A percentile compares a stretch with the other conserved stretches of the same genome.
Evolutionary conservation across 2,329 filamentous ascomycete genomes (phyloP).

Genomic region (Colletotrichum euphorbiae): DNA sequence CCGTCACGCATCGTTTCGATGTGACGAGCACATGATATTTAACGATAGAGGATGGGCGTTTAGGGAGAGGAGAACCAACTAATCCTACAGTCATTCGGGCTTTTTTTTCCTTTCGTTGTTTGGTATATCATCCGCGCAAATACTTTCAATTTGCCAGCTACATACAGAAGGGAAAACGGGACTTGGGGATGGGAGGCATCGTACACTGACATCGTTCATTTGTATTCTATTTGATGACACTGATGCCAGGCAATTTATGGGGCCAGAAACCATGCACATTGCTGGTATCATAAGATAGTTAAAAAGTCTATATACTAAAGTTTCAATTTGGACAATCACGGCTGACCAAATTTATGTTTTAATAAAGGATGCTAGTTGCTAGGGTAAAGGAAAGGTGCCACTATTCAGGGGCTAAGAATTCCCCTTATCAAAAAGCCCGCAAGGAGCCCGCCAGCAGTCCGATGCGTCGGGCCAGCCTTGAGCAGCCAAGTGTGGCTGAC

Average conservation of each 20-base stretch:
- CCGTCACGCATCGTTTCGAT: slow-evolving; percentile 56
- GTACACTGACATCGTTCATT: slow-evolving; percentile 12
- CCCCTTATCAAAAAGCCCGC: slow-evolving; percentile 13
- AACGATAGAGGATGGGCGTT: slow-evolving; percentile 36
- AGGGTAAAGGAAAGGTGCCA: slow-evolving; percentile 23
- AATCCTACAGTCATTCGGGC: slow-evolving; percentile 38
- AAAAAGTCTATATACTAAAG: background rate
- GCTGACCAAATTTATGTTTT: background rate
- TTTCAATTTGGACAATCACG: background rate
- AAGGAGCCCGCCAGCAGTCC: slow-evolving; percentile 5
- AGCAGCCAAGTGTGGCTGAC: slow-evolving; percentile 14
- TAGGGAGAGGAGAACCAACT: slow-evolving; percentile 20
- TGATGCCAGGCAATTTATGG: slow-evolving; percentile 23
- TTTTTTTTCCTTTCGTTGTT: slow-evolving; percentile 10
- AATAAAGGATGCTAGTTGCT: slow-evolving; percentile 23
- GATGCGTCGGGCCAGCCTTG: slow-evolving; percentile 37
- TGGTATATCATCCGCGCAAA: slow-evolving; percentile 23
- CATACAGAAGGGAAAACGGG: slow-evolving; percentile 31
- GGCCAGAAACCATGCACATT: slow-evolving; percentile 11
- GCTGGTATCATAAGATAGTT: slow-evolving; percentile 9
- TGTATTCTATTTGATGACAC: slow-evolving; percentile 29
- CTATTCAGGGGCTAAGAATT: slow-evolving; percentile 30
- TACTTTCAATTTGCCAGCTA: slow-evolving; percentile 11
- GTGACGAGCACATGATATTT: slow-evolving; percentile 48
- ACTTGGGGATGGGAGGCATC: slow-evolving; percentile 11